Conservation (phyloP, 345 rosid species). For the Pistacia atlantica region DNA sequence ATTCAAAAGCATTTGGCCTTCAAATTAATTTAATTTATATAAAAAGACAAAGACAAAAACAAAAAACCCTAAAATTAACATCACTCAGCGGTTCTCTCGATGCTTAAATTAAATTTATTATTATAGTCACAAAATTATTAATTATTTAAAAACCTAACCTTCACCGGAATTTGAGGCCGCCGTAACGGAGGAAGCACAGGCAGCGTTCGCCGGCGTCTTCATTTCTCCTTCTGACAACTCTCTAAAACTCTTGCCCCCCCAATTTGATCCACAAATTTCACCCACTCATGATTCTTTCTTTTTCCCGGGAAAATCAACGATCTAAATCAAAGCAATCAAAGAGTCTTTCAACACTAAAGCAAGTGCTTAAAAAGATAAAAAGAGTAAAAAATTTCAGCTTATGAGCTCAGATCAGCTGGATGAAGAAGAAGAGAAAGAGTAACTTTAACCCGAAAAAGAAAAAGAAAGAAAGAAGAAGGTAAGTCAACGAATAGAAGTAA, state of each 20-base stretch:
- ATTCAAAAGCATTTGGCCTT: background rate
- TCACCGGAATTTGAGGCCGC: slow-evolving; percentile 35
- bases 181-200: slow-evolving; percentile 31
- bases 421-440: background rate
- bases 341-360: background rate
- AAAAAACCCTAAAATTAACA: background rate
- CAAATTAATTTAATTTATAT: background rate
- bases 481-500: background rate
- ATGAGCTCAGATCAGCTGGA: slow-evolving; percentile 29
- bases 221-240: slow-evolving; percentile 16
- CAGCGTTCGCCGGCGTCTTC: slow-evolving; percentile 47
- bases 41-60: slow-evolving; percentile 15
- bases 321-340: too few relatives aligned
- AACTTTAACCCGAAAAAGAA: background rate
- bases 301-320: background rate
- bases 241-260: background rate
- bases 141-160: slow-evolving; percentile 30
- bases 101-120: background rate
- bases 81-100: slow-evolving; percentile 22
- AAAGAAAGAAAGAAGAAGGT: background rate
- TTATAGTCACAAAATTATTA: background rate
- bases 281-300: background rate
- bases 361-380: background rate
- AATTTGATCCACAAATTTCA: background rate
- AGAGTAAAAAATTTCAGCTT: background rate